A percentile compares a stretch with the other conserved stretches of the same genome.
phyloP scores from a whole-genome alignment of 2,329 filamentous ascomycete genomes.

The Shiraia sp. region DNA sequence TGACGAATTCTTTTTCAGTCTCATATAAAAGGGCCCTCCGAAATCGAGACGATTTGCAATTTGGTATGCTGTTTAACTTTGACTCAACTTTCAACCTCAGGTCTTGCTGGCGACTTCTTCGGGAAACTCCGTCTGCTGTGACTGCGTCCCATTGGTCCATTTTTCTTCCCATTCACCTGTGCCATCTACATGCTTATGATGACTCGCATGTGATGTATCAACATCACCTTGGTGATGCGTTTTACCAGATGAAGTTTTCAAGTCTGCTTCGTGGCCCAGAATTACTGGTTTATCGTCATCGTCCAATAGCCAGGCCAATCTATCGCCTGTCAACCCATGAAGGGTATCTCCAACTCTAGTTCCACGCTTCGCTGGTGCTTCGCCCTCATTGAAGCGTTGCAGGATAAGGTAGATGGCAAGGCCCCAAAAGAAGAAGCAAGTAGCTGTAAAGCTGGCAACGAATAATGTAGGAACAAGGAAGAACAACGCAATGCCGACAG shows the following conservation, averaged over 20 bases:
- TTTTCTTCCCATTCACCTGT: constrained; percentile 17
- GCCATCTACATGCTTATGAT: constrained; percentile 7
- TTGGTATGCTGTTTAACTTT: too few relatives aligned
- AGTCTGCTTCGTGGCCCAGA: background rate
- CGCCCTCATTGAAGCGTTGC: constrained; percentile 26
- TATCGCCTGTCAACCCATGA: constrained; percentile 23
- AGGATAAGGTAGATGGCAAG: constrained; percentile 61
- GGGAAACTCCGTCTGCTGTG: background rate
- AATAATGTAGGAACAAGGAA: constrained; percentile 71
- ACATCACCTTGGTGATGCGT: constrained; percentile 2
- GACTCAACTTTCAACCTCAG: too few relatives aligned
- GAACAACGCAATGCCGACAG: constrained; percentile 67
- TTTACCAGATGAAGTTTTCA: background rate
- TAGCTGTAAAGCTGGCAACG: constrained; percentile 64
- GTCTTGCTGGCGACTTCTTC: constrained; percentile 1
- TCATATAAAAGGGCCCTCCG: too few relatives aligned
- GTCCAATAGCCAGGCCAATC: constrained; percentile 16
- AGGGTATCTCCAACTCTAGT: constrained; percentile 21
- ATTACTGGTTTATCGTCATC: background rate
- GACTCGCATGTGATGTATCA: constrained; percentile 1
- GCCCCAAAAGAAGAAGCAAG: constrained; percentile 64
- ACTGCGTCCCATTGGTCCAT: constrained; percentile 13
- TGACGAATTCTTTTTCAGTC: too few relatives aligned
- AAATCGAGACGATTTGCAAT: too few relatives aligned
- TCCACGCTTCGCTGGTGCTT: constrained; percentile 21